These are phyloP conservation scores for Poa annua DNA, from an alignment of 176 grass and related monocot genomes.

Conservation along the genomic window DNA sequence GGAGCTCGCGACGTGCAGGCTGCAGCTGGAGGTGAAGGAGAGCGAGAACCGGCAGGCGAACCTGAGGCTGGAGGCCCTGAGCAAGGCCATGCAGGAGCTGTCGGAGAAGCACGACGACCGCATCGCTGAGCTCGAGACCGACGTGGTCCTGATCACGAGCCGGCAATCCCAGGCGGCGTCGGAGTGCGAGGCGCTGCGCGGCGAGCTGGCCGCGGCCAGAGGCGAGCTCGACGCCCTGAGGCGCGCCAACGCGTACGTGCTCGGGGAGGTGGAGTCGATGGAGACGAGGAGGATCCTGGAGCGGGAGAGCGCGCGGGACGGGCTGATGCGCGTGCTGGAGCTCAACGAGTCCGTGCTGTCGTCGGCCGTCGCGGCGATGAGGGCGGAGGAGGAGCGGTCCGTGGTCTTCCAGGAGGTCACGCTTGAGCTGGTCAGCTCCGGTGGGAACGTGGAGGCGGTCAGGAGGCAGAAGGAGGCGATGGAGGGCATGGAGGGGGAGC, in stretches of 20 bases:
- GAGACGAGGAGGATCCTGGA: conserved; percentile 29
- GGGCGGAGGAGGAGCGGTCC: conserved; percentile 54
- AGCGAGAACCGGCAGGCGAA: conserved; percentile 21
- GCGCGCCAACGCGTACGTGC: conserved; percentile 21
- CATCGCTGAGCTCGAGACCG: conserved; percentile 37
- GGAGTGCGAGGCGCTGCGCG: conserved; percentile 41
- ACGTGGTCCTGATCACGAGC: not conserved
- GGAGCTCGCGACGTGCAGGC: conserved; percentile 50
- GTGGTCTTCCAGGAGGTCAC: conserved; percentile 49
- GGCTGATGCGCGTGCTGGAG: conserved; percentile 28
- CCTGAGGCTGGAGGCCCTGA: conserved; percentile 26
- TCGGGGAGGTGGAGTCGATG: conserved; percentile 39
- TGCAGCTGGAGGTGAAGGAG: conserved; percentile 51
- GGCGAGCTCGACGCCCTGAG: conserved; percentile 34
- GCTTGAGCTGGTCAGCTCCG: conserved; percentile 23
- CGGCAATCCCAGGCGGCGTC: conserved; percentile 21
- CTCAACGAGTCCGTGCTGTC: conserved; percentile 45
- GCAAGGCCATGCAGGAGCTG: conserved; percentile 30
- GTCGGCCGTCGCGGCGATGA: conserved; percentile 41
- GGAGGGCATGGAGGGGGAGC: conserved; percentile 42
- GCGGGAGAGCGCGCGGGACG: conserved; percentile 33
- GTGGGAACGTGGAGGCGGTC: conserved; percentile 29
- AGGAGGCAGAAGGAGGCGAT: conserved; percentile 27
- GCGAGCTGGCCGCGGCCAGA: conserved; percentile 30
- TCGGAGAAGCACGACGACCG: not conserved